Percentiles rank a stretch among this genome's conserved stretches.
phyloP scores from a whole-genome alignment of 1,139 yeast species.

The Suhomyces bribrorum region DNA sequence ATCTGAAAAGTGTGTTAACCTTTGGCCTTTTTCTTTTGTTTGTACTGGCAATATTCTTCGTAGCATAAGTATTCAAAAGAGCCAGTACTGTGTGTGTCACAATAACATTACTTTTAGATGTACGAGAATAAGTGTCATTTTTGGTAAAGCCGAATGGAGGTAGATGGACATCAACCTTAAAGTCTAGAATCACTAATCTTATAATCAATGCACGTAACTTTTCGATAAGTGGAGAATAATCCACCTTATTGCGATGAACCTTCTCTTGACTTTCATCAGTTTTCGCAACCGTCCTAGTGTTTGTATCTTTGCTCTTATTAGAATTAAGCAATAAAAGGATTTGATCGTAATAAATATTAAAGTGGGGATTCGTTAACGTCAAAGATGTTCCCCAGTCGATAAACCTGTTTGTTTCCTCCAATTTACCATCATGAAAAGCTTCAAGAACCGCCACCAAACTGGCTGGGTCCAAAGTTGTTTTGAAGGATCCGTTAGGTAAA shows the following conservation, averaged over 20 bases:
- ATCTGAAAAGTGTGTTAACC: constrained; percentile 24
- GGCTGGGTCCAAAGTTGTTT: constrained; percentile 15
- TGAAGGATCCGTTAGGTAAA: constrained; percentile 37
- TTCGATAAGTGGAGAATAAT: constrained; percentile 8
- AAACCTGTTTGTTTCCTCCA: constrained; percentile 12
- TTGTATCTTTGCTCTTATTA: not conserved
- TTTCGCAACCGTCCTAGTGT: not conserved
- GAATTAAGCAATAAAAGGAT: constrained; percentile 19
- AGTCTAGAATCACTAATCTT: constrained; percentile 36
- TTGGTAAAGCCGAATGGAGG: constrained; percentile 29
- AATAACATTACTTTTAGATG: constrained; percentile 30
- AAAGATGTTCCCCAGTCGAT: constrained; percentile 16
- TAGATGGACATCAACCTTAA: constrained; percentile 31
- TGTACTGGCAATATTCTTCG: constrained; percentile 24
- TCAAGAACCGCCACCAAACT: constrained; percentile 13
- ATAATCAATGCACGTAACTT: constrained; percentile 24
- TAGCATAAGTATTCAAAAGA: constrained; percentile 30
- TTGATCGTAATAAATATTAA: constrained; percentile 46
- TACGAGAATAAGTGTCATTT: constrained; percentile 27
- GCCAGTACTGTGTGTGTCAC: constrained; percentile 27
- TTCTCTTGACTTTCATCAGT: constrained; percentile 2
- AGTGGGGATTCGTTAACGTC: constrained; percentile 32
- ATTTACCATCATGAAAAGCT: constrained; percentile 10
- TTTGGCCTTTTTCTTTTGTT: constrained; percentile 13
- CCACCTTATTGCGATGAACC: constrained; percentile 1